These are phyloP conservation scores for Entrophospora sp. DNA, from an alignment of 192 early-diverging fungal species.

Conservation along the genomic window DNA sequence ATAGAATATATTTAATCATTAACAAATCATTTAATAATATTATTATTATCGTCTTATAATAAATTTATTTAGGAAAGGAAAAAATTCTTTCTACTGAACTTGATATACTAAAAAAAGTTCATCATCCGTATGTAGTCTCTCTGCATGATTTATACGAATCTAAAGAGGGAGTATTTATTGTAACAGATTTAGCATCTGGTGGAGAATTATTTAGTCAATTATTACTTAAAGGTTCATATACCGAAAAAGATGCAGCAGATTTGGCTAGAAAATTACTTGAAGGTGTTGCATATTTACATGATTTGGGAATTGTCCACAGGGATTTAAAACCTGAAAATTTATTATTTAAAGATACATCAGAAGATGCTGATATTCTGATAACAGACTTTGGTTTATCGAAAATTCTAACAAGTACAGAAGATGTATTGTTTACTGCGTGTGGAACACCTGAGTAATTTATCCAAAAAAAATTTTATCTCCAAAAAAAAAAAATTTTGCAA, in stretches of 20 bases:
- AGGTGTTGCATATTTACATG: slow-evolving; percentile 83
- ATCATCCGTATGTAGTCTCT: slow-evolving; percentile 80
- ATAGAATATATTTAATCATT: too few relatives aligned
- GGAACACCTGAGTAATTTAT: slow-evolving; percentile 64
- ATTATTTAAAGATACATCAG: slow-evolving; percentile 53
- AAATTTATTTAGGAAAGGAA: slow-evolving; percentile 43
- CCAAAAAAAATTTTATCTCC: too few relatives aligned
- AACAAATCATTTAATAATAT: too few relatives aligned
- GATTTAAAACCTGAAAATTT: slow-evolving; percentile 85
- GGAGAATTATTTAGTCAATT: slow-evolving; percentile 84
- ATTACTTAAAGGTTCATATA: slow-evolving; percentile 63
- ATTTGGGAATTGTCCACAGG: slow-evolving; percentile 78
- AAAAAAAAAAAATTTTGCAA: too few relatives aligned
- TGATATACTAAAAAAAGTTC: slow-evolving; percentile 59
- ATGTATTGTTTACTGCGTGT: slow-evolving; percentile 78
- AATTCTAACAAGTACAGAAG: slow-evolving; percentile 60
- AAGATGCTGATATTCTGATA: slow-evolving; percentile 65
- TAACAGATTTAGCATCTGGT: slow-evolving; percentile 70
- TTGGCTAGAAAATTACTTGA: slow-evolving; percentile 69
- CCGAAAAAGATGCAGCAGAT: slow-evolving; percentile 69
- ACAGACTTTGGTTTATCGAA: slow-evolving; percentile 85
- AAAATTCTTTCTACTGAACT: slow-evolving; percentile 61
- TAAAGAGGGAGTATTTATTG: slow-evolving; percentile 61
- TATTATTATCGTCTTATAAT: too few relatives aligned
- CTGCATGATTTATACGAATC: slow-evolving; percentile 65